Base-by-base conservation (phyloP, 441 rosid species). In the Adansonia gregorii region DNA sequence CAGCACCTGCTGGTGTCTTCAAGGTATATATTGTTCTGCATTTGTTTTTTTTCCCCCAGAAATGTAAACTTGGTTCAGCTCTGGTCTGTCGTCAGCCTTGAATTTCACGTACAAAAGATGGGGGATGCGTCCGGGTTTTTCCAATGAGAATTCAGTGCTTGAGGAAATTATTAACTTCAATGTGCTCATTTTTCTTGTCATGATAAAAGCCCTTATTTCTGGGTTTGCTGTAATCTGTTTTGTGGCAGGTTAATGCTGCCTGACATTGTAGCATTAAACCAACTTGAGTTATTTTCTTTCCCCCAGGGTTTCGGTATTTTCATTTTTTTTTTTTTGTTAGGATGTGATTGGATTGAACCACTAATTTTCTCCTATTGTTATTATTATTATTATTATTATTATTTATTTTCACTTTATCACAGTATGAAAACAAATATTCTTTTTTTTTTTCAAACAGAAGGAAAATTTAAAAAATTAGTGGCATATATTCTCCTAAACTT, bases 391-490 rank as follows among this genome's bases (percentile, higher is more conserved):
- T 27, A 27, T 27, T 27, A 27, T 27, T n/a, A n/a, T 35, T 35
- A 35, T 59, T 56, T 54, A 4, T 2, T 59, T 59, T 59, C 22
- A 0, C 10, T 11, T 20, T 20, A 22, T 59, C 64, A 59, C 14
- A 3, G 22, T 20, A 20, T 9, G 64, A 22, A 59, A 59, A 59
- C 22, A 59, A 22, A 59, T 20, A 22, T 59, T 39, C 6, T 35
- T 6, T 39, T 12, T 20, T 20, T 22, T 59, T 59, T 67, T 20
- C 10, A 20, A 6, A 49, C 20, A 49, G 35, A 64, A 65, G 4
- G 1, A 10, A 51, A 70, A 31, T 69, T 49, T 6, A 51, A 69
- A 14, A 70, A 70, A 81, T 61, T 86, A 87, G 91, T 86, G 92
- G 89, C 87, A 82, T 79, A 59, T 75, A 80, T 78, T 86, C 65